A percentile compares a stretch with the other conserved stretches of the same genome.
These are phyloP conservation scores for Loxodes magnus DNA, from an alignment of 73 alveolate genomes.

Conservation along the genomic window DNA sequence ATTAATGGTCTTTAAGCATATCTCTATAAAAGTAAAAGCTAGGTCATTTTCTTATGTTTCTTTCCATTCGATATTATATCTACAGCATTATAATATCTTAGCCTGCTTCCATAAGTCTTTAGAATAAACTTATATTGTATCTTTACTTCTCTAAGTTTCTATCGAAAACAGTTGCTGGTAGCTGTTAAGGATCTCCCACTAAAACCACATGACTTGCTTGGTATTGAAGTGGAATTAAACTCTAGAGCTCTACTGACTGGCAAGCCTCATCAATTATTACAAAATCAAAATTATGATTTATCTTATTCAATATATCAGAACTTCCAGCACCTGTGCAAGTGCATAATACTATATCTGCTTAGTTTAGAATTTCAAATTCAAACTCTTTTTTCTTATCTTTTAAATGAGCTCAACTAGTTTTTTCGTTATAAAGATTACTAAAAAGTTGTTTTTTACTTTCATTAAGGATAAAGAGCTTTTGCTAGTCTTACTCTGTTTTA, in stretches of 20 bases:
- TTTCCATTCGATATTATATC: constrained; percentile 96
- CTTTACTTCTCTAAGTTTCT: constrained; percentile 42
- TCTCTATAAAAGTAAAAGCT: constrained; percentile 88
- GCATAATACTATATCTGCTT: too few species aligned
- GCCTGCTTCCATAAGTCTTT: constrained; percentile 71
- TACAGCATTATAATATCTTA: constrained; percentile 79
- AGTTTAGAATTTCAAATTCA: too few species aligned
- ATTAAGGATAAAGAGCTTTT: too few species aligned
- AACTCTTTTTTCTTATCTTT: too few species aligned
- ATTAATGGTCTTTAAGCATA: constrained; percentile 71
- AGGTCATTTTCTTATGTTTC: constrained; percentile 85
- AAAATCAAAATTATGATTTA: constrained; percentile 38
- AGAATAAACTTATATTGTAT: constrained; percentile 60
- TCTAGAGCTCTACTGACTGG: constrained; percentile 68
- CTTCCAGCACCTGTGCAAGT: too few species aligned
- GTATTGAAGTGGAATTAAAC: constrained; percentile 71
- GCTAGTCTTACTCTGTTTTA: too few species aligned
- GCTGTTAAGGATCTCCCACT: constrained; percentile 86
- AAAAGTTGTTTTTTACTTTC: too few species aligned
- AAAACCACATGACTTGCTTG: constrained; percentile 58
- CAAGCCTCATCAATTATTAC: constrained; percentile 88
- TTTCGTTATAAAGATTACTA: too few species aligned
- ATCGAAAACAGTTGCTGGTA: constrained; percentile 75
- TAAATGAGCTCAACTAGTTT: too few species aligned
- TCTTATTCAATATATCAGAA: constrained; percentile 35